Evolutionary conservation across 768 basidiomycete species (phyloP), one percentile per base, ranked within the genome.

Genomic region (Wakefieldia striispora): DNA sequence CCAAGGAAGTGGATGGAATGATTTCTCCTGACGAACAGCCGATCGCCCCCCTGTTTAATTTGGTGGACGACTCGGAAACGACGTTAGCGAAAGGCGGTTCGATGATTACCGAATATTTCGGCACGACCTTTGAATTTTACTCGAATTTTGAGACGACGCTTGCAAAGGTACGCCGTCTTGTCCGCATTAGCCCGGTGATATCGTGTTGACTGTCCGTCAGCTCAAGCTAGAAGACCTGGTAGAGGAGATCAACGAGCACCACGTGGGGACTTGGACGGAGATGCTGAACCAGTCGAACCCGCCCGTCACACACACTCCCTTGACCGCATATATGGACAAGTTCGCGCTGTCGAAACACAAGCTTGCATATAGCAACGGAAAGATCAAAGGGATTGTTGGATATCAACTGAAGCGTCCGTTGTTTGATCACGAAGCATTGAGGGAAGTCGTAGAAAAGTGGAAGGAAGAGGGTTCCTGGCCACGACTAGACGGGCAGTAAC

Each of bases 231-330:
- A 88, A 46, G 87, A 90, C 54, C 66, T 78, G 35, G 79, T 91
- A 7, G 88, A 91, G 61, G 87, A 90, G 42, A 88, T 91, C 60
- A 93, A 92, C 61, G 89, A 91, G 61, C 79, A 83, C 41, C 91
- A 94, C 61, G 86, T 91, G 27, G 73, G 79, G 45, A 82, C 80
- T 11, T 94, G 91, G 91, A 88, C 83, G 8, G 77, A 88, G 63
- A 90, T 94, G 85, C 77, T 91, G 57, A 70, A 71, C 19, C 80
- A 70, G 40, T 86, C 90, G 31, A 77, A 80, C 34, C 88, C 88
- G 21, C 85, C 86, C 3, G 75, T 90, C 49, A 73, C 77, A 12
- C 84, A 86, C 50, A 83, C 86, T 0, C 88, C 86, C 1, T 68
- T 92, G 53, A 80, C 75, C 17, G 86, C 89, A 1, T 94, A 91